phyloP scores from a whole-genome alignment of 2,329 filamentous ascomycete species.

The Colletotrichum siamense region DNA sequence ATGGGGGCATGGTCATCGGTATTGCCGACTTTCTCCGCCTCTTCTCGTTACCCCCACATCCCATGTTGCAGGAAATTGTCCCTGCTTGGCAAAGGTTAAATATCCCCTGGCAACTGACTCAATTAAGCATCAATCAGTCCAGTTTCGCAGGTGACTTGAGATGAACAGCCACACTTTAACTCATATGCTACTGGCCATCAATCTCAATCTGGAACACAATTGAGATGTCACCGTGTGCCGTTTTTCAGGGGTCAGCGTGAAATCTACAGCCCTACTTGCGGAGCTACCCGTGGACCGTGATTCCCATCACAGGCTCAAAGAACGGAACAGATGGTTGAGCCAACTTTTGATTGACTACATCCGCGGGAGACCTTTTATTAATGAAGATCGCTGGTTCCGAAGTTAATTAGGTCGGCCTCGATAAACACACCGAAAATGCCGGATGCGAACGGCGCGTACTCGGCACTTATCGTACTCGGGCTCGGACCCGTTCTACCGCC shows the following conservation, averaged over 20 bases:
- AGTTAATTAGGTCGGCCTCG: not conserved
- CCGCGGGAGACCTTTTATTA: not conserved
- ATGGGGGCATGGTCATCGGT: not conserved
- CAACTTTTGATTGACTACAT: not conserved
- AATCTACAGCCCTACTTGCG: not conserved
- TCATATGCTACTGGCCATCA: accelerated
- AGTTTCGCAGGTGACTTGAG: not conserved
- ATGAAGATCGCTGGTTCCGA: not conserved
- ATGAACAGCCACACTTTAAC: not conserved
- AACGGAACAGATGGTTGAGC: not conserved
- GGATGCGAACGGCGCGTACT: not conserved
- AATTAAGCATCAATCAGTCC: not conserved
- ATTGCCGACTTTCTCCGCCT: not conserved
- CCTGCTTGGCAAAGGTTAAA: not conserved
- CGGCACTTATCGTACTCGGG: not conserved
- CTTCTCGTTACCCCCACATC: not conserved
- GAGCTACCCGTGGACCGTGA: not conserved
- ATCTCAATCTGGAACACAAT: not conserved
- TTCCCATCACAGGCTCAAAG: not conserved
- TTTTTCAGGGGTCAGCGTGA: not conserved
- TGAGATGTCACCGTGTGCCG: not conserved
- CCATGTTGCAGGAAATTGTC: not conserved
- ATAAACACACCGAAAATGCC: not conserved
- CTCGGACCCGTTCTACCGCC: not conserved
- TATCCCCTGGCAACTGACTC: not conserved